Base-by-base conservation (phyloP, 2,329 filamentous ascomycete species). In the Raffaelea ambrosiae region DNA sequence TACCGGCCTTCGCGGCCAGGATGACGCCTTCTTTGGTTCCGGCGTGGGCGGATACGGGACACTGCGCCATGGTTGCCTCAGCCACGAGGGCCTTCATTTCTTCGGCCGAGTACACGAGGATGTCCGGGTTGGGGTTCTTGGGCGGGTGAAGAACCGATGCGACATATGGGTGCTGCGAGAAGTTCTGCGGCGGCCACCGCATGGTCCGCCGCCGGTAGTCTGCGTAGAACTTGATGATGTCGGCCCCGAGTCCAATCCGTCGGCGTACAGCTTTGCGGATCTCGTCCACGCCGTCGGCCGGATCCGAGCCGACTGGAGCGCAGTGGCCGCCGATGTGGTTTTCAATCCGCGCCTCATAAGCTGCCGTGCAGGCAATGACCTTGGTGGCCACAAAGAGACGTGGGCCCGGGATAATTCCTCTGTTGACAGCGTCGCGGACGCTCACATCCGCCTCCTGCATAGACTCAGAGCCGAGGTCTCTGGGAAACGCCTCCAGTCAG, bases 341-440 rank as follows among this genome's bases (percentile, higher is more conserved):
- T 59, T 77, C 74, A n/a, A 65, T 63, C 7, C 70, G 65, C n/a
- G 69, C 57, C 53, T 72, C 73, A 53, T 75, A 78, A 0, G 71
- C 68, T 7, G 71, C 69, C 11, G 66, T 71, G 35, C 66, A 70
- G 4, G 74, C 72, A 13, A 79, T 60, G 20, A 67, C 67, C 48
- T 73, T 66, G 0, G 74, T 77, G 3, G 73, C 71, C 26, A 78
- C 74, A 57, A 77, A 77, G 33, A 79, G 64, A 3, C 76, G 68
- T 0, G 76, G 76, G 0, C 76, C 76, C 0, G 74, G 72, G 2
- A 68, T 70, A 13, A 79, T 55, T 4, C 74, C 75, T 5, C 75
- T 70, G 52, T 74, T 74, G 55, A 79, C 68, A 29, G 70, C 68
- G 57, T 79, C 72, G 11, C 76, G 67, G 4, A 79, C 59, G 47